Conservation (phyloP, 1,284 basidiomycete genomes). For the Caloboletus inedulis region DNA sequence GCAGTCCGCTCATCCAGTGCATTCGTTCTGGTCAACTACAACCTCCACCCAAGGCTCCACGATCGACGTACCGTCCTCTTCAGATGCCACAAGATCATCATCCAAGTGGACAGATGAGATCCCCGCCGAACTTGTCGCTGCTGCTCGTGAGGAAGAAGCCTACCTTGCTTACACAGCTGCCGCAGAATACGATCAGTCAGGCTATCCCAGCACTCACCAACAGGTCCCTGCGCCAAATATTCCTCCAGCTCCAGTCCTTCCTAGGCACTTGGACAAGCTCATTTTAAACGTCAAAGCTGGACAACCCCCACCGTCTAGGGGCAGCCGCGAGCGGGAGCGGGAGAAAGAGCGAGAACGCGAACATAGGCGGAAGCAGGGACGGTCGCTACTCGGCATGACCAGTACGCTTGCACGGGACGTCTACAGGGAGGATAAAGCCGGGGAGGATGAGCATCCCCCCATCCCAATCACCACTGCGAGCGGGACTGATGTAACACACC, state of each 20-base stretch:
- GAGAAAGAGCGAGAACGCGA: slow-evolving; percentile 34
- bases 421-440: slow-evolving; percentile 25
- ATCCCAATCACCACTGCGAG: slow-evolving; percentile 39
- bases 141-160: slow-evolving; percentile 81
- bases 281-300: slow-evolving; percentile 73
- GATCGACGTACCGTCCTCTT: slow-evolving; percentile 22
- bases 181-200: slow-evolving; percentile 29
- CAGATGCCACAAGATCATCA: slow-evolving; percentile 29
- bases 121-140: slow-evolving; percentile 70
- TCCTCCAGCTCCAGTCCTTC: slow-evolving; percentile 83
- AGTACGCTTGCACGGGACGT: slow-evolving; percentile 28
- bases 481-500: slow-evolving; percentile 35
- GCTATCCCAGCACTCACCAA: slow-evolving; percentile 17
- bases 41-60: slow-evolving; percentile 35
- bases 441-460: slow-evolving; percentile 18
- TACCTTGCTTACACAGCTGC: slow-evolving; percentile 52
- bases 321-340: slow-evolving; percentile 34
- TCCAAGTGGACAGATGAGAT: slow-evolving; percentile 73
- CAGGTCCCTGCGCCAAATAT: slow-evolving; percentile 65
- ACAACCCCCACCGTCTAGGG: slow-evolving; percentile 30
- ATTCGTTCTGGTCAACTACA: slow-evolving; percentile 38
- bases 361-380: slow-evolving; percentile 30
- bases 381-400: slow-evolving; percentile 33
- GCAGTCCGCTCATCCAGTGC: slow-evolving; percentile 25
- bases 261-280: slow-evolving; percentile 90